Evolutionary conservation across 495 filamentous ascomycete genomes (phyloP).

Genomic region (Clohesyomyces aquaticus): DNA sequence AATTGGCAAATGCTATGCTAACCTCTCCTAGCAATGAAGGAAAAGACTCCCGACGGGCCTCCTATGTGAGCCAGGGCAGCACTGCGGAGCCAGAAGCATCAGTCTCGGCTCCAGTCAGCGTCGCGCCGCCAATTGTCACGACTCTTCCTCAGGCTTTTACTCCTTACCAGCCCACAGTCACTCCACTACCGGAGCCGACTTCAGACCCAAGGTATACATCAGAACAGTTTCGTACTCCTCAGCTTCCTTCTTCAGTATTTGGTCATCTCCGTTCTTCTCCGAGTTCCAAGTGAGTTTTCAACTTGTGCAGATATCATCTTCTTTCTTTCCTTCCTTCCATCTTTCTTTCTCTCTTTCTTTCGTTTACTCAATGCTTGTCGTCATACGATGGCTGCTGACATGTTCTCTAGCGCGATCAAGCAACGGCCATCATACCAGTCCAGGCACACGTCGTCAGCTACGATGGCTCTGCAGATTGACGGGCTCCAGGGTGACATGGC

Average conservation of each 20-base stretch:
- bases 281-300: slow-evolving; percentile 40
- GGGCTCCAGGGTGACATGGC: slow-evolving; percentile 13
- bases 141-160: slow-evolving; percentile 11
- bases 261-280: slow-evolving; percentile 36
- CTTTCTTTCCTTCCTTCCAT: slow-evolving; percentile 30
- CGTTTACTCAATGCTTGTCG: too few relatives aligned
- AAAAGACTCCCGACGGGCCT: slow-evolving; percentile 29
- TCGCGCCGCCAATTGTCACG: slow-evolving; percentile 15
- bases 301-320: slow-evolving; percentile 24
- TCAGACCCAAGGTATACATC: slow-evolving; percentile 41
- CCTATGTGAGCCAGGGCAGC: slow-evolving; percentile 20
- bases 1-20: slow-evolving; percentile 32
- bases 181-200: slow-evolving; percentile 28
- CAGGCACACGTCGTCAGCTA: slow-evolving; percentile 3
- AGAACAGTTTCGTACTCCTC: slow-evolving; percentile 42
- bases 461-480: slow-evolving; percentile 10
- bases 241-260: slow-evolving; percentile 35
- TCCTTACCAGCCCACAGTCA: slow-evolving; percentile 14
- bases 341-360: not conserved
- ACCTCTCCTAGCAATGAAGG: slow-evolving; percentile 33
- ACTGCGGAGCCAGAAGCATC: slow-evolving; percentile 18
- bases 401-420: slow-evolving; percentile 15
- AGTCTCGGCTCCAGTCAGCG: slow-evolving; percentile 19
- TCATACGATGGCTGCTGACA: slow-evolving; percentile 12
- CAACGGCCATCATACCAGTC: slow-evolving; percentile 4